Conservation (phyloP, 164 flowering plant genomes). For the Tetracentron sinense region DNA sequence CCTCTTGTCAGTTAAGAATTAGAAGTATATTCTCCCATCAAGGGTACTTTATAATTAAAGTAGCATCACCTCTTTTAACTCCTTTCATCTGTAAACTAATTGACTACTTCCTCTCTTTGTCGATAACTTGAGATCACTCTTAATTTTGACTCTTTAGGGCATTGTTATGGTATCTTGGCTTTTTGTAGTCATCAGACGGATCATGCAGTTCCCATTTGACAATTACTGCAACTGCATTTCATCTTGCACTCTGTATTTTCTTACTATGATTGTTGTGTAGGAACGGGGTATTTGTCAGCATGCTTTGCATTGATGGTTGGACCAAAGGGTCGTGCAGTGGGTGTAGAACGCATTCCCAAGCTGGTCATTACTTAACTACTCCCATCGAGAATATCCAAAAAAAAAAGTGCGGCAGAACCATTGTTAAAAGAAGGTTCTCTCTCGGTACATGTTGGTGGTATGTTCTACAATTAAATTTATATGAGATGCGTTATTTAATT, state of each 20-base stretch:
- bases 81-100: too few species aligned
- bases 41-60: too few species aligned
- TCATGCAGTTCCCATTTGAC: neutral
- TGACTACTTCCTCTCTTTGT: too few species aligned
- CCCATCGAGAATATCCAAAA: constrained; percentile 37
- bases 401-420: constrained; percentile 39
- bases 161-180: too few species aligned
- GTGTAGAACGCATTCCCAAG: constrained; percentile 52
- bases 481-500: too few species aligned
- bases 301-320: constrained; percentile 97
- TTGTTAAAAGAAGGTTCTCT: constrained; percentile 40
- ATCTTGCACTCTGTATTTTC: neutral
- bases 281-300: constrained; percentile 92
- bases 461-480: constrained; percentile 15
- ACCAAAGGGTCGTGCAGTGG: constrained; percentile 45
- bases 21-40: too few species aligned
- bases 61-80: too few species aligned
- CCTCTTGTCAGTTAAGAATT: too few species aligned
- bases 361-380: constrained; percentile 26
- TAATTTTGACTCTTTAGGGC: too few species aligned
- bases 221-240: neutral
- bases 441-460: constrained; percentile 42
- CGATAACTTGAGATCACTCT: too few species aligned
- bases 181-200: neutral
- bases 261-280: constrained; percentile 29